phyloP scores from a whole-genome alignment of 305 asterid species.

The Rubia tinctorum region DNA sequence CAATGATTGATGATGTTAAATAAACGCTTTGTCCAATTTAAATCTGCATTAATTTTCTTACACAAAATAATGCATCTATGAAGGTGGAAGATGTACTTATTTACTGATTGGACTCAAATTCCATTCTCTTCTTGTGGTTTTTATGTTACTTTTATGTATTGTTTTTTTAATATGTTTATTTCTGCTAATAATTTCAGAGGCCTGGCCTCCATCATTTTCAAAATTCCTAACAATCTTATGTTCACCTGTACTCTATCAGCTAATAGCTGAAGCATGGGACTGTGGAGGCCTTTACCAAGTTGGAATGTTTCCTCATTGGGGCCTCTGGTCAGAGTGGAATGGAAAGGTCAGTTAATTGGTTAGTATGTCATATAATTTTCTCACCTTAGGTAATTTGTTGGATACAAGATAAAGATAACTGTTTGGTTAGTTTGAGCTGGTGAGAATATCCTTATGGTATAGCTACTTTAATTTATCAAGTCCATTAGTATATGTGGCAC shows the following conservation, averaged over 20 bases:
- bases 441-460: background rate
- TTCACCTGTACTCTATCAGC: conserved; percentile 41
- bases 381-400: background rate
- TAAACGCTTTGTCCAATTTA: no score
- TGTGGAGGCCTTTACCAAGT: conserved; percentile 99
- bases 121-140: background rate
- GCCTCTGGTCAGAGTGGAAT: conserved; percentile 99
- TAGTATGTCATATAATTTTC: background rate
- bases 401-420: background rate
- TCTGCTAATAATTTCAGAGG: background rate
- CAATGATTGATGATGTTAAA: background rate
- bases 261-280: conserved; percentile 99
- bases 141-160: background rate
- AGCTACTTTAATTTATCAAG: no score
- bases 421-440: background rate
- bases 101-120: background rate
- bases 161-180: background rate
- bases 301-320: conserved; percentile 94
- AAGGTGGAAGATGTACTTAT: background rate
- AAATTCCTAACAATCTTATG: conserved; percentile 12
- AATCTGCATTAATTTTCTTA: background rate
- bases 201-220: conserved; percentile 8
- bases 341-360: conserved; percentile 66
- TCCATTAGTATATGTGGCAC: background rate
- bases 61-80: background rate